Evolutionary conservation across 2,329 filamentous ascomycete species (phyloP).

Genomic region (Pestalotiopsis sp.): DNA sequence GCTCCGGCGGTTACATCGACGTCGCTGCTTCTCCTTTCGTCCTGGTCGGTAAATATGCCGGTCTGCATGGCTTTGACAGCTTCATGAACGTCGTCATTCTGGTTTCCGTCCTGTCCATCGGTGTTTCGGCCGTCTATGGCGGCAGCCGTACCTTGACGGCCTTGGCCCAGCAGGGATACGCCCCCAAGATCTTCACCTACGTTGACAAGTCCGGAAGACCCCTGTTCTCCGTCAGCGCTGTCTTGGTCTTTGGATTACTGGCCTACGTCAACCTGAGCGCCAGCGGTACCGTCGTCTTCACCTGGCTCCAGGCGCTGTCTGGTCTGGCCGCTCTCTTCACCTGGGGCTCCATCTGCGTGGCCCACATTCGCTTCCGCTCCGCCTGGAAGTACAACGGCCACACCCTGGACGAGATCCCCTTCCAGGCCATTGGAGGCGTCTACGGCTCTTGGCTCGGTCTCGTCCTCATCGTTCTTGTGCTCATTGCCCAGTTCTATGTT

Average conservation of each 20-base stretch:
- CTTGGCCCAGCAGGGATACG: conserved; percentile 61
- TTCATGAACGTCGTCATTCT: conserved; percentile 65
- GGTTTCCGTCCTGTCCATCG: conserved; percentile 61
- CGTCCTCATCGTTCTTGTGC: conserved; percentile 55
- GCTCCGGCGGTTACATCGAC: conserved; percentile 47
- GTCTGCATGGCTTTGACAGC: conserved; percentile 52
- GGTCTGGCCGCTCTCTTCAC: conserved; percentile 68
- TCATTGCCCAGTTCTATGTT: conserved; percentile 54
- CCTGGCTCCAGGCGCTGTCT: conserved; percentile 68
- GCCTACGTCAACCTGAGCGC: conserved; percentile 50
- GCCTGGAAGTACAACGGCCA: conserved; percentile 67
- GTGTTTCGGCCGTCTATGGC: conserved; percentile 62
- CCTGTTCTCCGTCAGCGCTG: conserved; percentile 48
- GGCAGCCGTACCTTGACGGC: conserved; percentile 62
- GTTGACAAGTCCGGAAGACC: conserved; percentile 62
- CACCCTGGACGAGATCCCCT: conserved; percentile 68
- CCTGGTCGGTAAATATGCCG: conserved; percentile 57
- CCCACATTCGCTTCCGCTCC: conserved; percentile 69
- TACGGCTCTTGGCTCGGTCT: conserved; percentile 68
- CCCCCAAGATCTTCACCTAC: conserved; percentile 58
- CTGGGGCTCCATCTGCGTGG: conserved; percentile 70
- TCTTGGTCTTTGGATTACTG: conserved; percentile 53
- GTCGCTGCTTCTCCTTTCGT: conserved; percentile 59
- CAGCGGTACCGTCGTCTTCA: conserved; percentile 55
- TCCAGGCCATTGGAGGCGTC: conserved; percentile 62